A percentile compares a stretch with the other conserved stretches of the same genome.
Evolutionary conservation across 2,329 filamentous ascomycete genomes (phyloP).

Genomic region (Cadophora luteo-olivacea): DNA sequence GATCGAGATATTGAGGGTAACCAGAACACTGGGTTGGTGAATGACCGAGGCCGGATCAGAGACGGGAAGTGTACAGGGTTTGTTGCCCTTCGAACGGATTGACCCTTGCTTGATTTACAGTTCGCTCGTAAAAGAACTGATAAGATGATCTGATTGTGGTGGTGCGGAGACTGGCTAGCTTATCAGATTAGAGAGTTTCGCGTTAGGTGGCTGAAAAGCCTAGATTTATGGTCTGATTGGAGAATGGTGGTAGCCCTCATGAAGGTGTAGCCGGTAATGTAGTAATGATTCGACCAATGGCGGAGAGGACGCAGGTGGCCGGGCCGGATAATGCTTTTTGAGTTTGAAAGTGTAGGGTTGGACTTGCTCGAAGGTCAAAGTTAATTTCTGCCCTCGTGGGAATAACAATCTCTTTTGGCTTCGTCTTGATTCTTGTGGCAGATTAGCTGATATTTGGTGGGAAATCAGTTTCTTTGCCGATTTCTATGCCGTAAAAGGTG

Average conservation of each 20-base stretch:
- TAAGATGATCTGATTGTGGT: conserved; percentile 34
- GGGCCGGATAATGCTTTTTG: not conserved
- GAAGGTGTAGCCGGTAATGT: not conserved
- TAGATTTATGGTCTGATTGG: conserved; percentile 1
- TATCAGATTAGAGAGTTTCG: conserved; percentile 9
- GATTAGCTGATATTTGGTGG: not conserved
- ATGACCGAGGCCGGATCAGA: conserved; percentile 28
- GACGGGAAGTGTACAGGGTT: conserved; percentile 17
- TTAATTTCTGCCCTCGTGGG: not conserved
- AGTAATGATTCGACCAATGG: not conserved
- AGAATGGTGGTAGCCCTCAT: not conserved
- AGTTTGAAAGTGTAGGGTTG: not conserved
- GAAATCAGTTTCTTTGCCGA: not conserved
- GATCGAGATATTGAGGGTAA: conserved; percentile 15
- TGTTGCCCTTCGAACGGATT: not conserved
- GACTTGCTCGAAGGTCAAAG: not conserved
- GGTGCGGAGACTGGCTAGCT: not conserved
- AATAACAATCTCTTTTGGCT: not conserved
- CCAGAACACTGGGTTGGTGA: not conserved
- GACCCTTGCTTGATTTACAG: conserved; percentile 15
- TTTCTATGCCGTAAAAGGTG: not conserved
- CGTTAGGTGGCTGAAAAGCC: not conserved
- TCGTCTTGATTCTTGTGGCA: not conserved
- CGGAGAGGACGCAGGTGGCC: not conserved
- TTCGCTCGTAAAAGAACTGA: conserved; percentile 26